Conservation (phyloP, 2,329 filamentous ascomycete species). For the Lecanosticta acicola region DNA sequence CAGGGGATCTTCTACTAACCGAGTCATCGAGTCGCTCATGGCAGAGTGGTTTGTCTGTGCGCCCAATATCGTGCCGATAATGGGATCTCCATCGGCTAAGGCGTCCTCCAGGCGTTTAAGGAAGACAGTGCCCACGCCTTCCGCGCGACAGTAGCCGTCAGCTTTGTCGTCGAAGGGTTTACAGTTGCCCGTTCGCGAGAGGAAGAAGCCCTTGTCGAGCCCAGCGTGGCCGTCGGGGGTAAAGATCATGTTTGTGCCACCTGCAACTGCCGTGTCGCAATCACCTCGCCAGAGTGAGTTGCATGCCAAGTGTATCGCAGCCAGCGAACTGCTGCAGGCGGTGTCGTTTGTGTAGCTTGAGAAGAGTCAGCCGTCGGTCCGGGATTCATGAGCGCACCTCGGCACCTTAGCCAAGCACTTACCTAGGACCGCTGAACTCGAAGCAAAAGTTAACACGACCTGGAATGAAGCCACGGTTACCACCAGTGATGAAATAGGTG, state of each 20-base stretch:
- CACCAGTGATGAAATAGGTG: constrained; percentile 19
- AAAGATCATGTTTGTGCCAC: constrained; percentile 27
- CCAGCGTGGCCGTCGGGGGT: constrained; percentile 25
- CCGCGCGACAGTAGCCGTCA: constrained; percentile 31
- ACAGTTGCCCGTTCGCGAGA: constrained; percentile 31
- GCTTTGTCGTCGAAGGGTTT: constrained; percentile 26
- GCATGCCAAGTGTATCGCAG: constrained; percentile 16
- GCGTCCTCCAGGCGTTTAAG: constrained; percentile 29
- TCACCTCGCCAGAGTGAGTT: constrained; percentile 27
- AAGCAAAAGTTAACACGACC: constrained; percentile 16
- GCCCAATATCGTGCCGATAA: constrained; percentile 9
- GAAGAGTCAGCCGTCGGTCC: constrained; percentile 10
- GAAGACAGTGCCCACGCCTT: constrained; percentile 25
- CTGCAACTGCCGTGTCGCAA: constrained; percentile 27
- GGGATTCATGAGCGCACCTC: no score
- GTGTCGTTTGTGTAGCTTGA: constrained; percentile 18
- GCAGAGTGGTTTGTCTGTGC: constrained; percentile 14
- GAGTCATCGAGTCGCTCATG: constrained; percentile 14
- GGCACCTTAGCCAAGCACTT: no score
- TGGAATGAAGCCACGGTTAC: constrained; percentile 25
- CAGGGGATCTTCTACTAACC: constrained; percentile 18
- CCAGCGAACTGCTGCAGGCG: constrained; percentile 29
- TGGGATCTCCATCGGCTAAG: constrained; percentile 29
- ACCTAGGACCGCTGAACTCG: constrained; percentile 7
- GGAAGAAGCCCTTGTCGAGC: constrained; percentile 25